These are phyloP conservation scores for Hyaloscypha variabilis DNA, from an alignment of 495 filamentous ascomycete genomes.

Conservation along the genomic window DNA sequence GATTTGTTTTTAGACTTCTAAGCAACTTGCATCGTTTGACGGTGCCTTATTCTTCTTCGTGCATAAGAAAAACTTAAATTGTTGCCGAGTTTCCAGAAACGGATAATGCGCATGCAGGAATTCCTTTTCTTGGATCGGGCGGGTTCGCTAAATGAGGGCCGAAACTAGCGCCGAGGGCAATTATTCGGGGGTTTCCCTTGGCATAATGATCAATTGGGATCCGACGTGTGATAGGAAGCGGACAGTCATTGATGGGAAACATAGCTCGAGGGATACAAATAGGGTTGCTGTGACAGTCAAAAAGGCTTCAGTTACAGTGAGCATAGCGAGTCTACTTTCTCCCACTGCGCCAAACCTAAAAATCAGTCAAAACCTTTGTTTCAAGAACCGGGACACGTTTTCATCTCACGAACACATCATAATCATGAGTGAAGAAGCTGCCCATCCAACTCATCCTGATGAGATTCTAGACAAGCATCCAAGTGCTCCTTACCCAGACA, in stretches of 20 bases:
- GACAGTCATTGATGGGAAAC: neutral
- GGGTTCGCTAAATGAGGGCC: too few relatives aligned
- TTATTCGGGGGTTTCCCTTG: constrained; percentile 1
- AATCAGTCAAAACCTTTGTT: constrained; percentile 5
- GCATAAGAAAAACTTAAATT: neutral
- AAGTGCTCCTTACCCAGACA: constrained; percentile 7
- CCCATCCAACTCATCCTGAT: constrained; percentile 7
- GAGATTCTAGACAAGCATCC: constrained; percentile 1
- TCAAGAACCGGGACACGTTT: neutral
- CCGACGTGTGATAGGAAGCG: neutral
- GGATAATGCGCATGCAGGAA: neutral
- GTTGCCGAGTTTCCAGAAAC: neutral
- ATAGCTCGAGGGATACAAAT: constrained; percentile 5
- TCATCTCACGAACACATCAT: neutral
- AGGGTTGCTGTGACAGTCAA: neutral
- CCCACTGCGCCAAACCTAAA: neutral
- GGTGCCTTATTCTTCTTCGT: neutral
- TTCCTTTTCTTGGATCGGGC: too few relatives aligned
- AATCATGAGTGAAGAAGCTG: constrained; percentile 8
- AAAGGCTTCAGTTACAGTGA: neutral
- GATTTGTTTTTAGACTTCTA: neutral
- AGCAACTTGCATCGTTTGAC: neutral
- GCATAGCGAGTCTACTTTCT: neutral
- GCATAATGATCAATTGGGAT: constrained; percentile 1
- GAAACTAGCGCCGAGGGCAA: neutral